phyloP scores from a whole-genome alignment of 129 eudicot genomes.

The Rutidosis leptorrhynchoides region DNA sequence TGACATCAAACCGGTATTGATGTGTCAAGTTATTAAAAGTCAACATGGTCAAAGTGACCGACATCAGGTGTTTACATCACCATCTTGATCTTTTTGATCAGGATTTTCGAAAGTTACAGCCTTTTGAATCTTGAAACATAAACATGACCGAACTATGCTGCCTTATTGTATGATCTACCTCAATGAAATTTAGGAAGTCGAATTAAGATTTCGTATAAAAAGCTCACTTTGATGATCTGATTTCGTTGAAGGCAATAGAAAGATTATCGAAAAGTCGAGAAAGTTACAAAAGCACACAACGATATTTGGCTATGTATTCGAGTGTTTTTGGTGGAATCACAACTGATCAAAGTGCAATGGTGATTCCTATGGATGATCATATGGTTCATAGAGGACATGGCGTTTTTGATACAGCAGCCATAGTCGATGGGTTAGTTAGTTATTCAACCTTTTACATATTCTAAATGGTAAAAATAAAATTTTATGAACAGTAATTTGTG shows the following conservation, averaged over 20 bases:
- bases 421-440: constrained; percentile 82
- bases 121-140: neutral
- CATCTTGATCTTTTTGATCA: neutral
- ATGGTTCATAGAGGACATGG: constrained; percentile 98
- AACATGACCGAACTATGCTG: too few relatives aligned
- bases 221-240: neutral
- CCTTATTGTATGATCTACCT: neutral
- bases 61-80: too few relatives aligned
- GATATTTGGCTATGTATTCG: constrained; percentile 85
- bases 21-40: neutral
- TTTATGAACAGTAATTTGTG: neutral
- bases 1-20: neutral
- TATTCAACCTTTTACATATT: constrained; percentile 12
- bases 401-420: constrained; percentile 86
- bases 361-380: constrained; percentile 92
- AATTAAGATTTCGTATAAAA: neutral
- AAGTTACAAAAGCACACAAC: constrained; percentile 50
- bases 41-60: too few relatives aligned
- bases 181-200: constrained; percentile 1
- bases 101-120: too few relatives aligned
- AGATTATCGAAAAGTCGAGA: constrained; percentile 50
- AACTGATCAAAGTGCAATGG: constrained; percentile 76
- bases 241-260: constrained; percentile 56
- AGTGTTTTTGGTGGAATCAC: constrained; percentile 84
- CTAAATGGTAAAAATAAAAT: neutral